These are phyloP conservation scores for Vaucheria bursata DNA, from an alignment of 352 stramenopile genomes.

Conservation along the genomic window DNA sequence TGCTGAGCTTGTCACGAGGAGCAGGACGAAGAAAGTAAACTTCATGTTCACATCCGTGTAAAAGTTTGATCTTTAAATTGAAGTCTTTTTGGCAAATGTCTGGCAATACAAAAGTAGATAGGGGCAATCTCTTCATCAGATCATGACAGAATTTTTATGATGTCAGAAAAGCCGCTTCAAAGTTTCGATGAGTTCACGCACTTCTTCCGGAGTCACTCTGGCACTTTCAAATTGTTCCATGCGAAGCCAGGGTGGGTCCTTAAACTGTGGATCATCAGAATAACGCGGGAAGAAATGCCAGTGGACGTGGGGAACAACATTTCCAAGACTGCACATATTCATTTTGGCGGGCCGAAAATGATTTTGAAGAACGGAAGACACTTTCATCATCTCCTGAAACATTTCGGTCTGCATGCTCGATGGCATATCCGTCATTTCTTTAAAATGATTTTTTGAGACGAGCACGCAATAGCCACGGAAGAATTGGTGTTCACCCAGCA, in stretches of 20 bases:
- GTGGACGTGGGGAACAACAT: not conserved
- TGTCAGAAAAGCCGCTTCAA: not conserved
- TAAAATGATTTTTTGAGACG: not conserved
- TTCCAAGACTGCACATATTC: constrained; percentile 4
- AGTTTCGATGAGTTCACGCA: not conserved
- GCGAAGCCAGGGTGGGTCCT: not conserved
- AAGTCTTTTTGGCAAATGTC: too few species aligned
- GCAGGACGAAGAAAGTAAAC: too few species aligned
- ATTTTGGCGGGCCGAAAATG: not conserved
- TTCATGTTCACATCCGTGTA: too few species aligned
- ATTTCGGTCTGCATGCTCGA: not conserved
- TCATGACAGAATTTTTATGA: not conserved
- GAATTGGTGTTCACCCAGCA: not conserved
- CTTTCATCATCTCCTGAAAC: not conserved
- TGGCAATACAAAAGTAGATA: too few species aligned
- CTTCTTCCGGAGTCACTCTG: not conserved
- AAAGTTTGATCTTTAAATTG: too few species aligned
- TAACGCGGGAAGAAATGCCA: not conserved
- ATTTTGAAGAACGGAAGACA: not conserved
- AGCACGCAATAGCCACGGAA: not conserved
- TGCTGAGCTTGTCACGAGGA: too few species aligned
- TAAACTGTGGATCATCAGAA: not conserved
- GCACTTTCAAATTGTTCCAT: not conserved
- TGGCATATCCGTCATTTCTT: not conserved
- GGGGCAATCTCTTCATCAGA: too few species aligned